Base-by-base conservation (phyloP, 768 basidiomycete species). In the Mycena metata region DNA sequence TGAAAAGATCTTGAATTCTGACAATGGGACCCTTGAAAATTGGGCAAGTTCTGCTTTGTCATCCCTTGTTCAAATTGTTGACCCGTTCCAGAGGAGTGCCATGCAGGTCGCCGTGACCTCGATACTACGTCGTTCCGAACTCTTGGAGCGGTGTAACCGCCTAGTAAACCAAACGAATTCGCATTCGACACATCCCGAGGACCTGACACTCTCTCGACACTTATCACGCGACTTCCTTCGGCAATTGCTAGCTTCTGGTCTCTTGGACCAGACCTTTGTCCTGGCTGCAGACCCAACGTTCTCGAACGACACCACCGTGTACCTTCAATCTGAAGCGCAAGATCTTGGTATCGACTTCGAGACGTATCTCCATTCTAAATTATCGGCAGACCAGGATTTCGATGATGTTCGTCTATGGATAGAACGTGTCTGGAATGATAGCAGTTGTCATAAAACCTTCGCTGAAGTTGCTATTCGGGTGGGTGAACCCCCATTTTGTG, bases 401-500 rank as follows among this genome's bases (percentile, higher is more conserved):
- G 78, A 78, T 12, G 85, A 88, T 58, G 65, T 77, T 42, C 74
- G 75, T 36, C 56, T 65, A n/a, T 84, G 82, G 80, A 72, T 85
- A 45, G 77, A 81, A 66, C 81, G 83, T 39, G 81, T 91, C 26
- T 86, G 85, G 78, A 79, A 79, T 59, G 92, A 94, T 72, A 81
- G 83, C 5, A 82, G 81, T 36, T 85, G 83, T 64, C 92, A 94
- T 69, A 76, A 81, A 43, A 76, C 80, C 24, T 92, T 95, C 66
- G 86, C 90, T 3, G 80, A 83, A 33, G 79, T 86, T 7, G 80
- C 90, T 19, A 77, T 83, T 41, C 90, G 89, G 80, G 93, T 93
- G 70, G 35, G 84, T 70, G 33, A 12, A 30, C 30, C 10, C 30
- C 10, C 26, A 15, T 46, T 11, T 47, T 33, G 33, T 30, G 36